phyloP scores from a whole-genome alignment of 441 rosid genomes.

The Populus hybrid region DNA sequence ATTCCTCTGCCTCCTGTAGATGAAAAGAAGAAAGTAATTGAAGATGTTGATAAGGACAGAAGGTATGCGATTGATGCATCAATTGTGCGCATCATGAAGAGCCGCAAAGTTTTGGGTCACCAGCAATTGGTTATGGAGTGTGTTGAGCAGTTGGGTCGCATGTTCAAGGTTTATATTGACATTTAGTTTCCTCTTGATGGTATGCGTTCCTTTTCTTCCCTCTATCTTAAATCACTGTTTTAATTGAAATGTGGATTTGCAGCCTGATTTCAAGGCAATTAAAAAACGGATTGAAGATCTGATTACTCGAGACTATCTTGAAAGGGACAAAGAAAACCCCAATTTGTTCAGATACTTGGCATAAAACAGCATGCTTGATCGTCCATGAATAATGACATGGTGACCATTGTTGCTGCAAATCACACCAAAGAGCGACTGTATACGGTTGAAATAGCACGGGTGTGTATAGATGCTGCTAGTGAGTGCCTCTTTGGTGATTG shows the following conservation, averaged over 20 bases:
- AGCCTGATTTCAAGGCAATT: constrained; percentile 97
- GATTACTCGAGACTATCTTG: constrained; percentile 82
- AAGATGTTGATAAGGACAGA: constrained; percentile 91
- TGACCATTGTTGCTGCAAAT: constrained; percentile 19
- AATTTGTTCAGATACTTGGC: constrained; percentile 81
- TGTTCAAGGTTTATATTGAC: constrained; percentile 70
- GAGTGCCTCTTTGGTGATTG: constrained; percentile 16
- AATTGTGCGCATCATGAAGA: constrained; percentile 95
- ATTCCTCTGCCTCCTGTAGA: constrained; percentile 96
- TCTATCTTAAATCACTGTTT: not conserved
- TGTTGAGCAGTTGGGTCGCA: constrained; percentile 91
- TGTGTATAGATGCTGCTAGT: constrained; percentile 19
- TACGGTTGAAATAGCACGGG: constrained; percentile 13
- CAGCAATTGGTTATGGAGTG: constrained; percentile 90
- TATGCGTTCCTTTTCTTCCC: not conserved
- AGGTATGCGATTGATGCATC: constrained; percentile 95
- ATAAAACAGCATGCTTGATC: constrained; percentile 26
- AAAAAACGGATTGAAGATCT: constrained; percentile 94
- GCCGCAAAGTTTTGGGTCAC: constrained; percentile 86
- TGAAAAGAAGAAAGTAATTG: constrained; percentile 88
- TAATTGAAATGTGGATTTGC: constrained; percentile 23
- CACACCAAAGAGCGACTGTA: constrained; percentile 10
- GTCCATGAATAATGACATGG: constrained; percentile 5
- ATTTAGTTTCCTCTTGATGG: not conserved
- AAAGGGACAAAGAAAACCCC: constrained; percentile 74